Evolutionary conservation across 208 protist genomes (phyloP).

Genomic region (Trypanosoma brucei): DNA sequence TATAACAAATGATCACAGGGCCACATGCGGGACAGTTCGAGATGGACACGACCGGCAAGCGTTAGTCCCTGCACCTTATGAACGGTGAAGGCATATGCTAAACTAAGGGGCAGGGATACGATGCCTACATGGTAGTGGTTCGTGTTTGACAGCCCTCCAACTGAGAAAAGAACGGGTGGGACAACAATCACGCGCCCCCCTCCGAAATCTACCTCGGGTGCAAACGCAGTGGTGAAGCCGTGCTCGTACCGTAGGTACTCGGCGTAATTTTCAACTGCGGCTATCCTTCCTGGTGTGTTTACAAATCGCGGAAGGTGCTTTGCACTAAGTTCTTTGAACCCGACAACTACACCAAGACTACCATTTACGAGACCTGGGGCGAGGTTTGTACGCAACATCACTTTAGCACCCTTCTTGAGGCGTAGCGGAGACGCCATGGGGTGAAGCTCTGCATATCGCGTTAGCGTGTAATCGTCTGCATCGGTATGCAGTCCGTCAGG

Average conservation of each 20-base stretch:
- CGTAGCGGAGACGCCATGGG: constrained; percentile 43
- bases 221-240: constrained; percentile 40
- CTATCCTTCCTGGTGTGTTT: constrained; percentile 27
- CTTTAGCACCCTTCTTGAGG: constrained; percentile 69
- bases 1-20: constrained; percentile 87
- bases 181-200: constrained; percentile 46
- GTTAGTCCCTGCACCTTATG: constrained; percentile 90
- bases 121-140: constrained; percentile 64
- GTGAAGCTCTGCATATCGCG: constrained; percentile 50
- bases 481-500: constrained; percentile 77
- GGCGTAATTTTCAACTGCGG: constrained; percentile 42
- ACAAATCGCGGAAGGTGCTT: constrained; percentile 48
- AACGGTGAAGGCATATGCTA: constrained; percentile 90
- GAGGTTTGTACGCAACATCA: constrained; percentile 86
- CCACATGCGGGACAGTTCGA: constrained; percentile 87
- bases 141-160: constrained; percentile 71
- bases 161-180: constrained; percentile 53
- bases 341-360: constrained; percentile 79
- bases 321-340: constrained; percentile 47
- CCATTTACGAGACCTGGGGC: constrained; percentile 75
- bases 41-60: constrained; percentile 75
- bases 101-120: constrained; percentile 66
- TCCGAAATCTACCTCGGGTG: constrained; percentile 77
- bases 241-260: constrained; percentile 70
- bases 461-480: constrained; percentile 61